Base-by-base conservation (phyloP, 306 rosid species). In the Echinosophora koreensis region DNA sequence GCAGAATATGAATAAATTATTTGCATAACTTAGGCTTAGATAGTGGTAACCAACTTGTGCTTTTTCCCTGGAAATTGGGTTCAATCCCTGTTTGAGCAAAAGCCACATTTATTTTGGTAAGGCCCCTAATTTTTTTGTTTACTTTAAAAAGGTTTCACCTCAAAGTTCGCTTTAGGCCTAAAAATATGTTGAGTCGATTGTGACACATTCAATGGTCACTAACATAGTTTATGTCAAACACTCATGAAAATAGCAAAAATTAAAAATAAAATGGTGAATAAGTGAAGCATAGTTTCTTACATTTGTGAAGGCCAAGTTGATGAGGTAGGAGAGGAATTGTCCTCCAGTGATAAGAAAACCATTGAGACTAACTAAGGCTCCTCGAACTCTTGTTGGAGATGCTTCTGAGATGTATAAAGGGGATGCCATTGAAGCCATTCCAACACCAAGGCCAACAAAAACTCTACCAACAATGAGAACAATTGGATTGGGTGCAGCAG, bases 351-450 rank as follows among this genome's bases (percentile, higher is more conserved):
- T 88, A 46, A 90, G 94, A 66, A 90, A 88, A 9, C 85, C 88
- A 76, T 90, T 90, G 61, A 85, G 84, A 64, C 92, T 86, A 61
- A 90, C 94, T 61, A 90, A 86, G 44, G 94, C 94, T 6, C 94
- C 94, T 8, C 94, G 34, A 15, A 90, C 90, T 78, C 84, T 82
- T 0, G 92, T 83, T 1, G 92, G 94, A 44, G 94, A 90, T 10
- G 94, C 90, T 75, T 90, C 94, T 0, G 94, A 87, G 72, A 90
- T 90, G 83, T 90, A 90, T 4, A 90, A 42, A 52, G 94, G 92
- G 2, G 94, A 11, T 6, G 94, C 90, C 91, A 90, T 86, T 50
- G 90, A 90, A 0, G 92, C 92, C 94, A 90, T 88, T 22, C 93
- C 93, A 32, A 87, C 93, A 2, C 93, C 93, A 1, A 87, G 34